Percentiles rank a stretch among this genome's conserved stretches.
phyloP scores from a whole-genome alignment of 345 rosid species.

The Citropsis articulata region DNA sequence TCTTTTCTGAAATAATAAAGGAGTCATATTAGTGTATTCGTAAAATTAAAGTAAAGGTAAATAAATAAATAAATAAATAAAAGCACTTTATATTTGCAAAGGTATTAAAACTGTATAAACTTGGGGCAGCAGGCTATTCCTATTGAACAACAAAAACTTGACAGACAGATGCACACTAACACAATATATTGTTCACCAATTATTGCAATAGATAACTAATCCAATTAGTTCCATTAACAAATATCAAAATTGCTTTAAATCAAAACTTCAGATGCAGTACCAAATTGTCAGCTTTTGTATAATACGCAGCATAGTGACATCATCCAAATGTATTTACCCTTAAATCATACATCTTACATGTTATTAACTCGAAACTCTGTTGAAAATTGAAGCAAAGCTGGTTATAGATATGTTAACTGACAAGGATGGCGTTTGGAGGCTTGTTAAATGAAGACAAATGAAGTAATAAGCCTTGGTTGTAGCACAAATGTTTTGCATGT shows the following conservation, averaged over 20 bases:
- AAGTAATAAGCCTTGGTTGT: background rate
- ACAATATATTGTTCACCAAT: background rate
- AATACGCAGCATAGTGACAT: background rate
- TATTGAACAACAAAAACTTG: background rate
- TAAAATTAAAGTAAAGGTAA: background rate
- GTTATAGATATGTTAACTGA: background rate
- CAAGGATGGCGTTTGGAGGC: background rate
- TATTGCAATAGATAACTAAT: background rate
- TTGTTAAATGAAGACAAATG: background rate
- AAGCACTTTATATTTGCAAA: background rate
- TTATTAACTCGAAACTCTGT: background rate
- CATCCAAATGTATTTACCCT: background rate
- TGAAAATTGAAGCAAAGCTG: background rate
- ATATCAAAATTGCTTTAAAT: background rate
- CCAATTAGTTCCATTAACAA: background rate
- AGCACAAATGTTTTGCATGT: background rate
- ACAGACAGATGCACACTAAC: background rate
- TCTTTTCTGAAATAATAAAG: conserved; percentile 60
- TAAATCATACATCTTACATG: background rate
- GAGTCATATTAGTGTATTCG: background rate
- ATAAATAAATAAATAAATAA: no score
- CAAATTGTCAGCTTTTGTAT: background rate
- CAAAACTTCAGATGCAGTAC: background rate
- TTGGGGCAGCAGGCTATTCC: background rate
- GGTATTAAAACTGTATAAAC: background rate